phyloP scores from a whole-genome alignment of 75 land plant species.

The Pinus albicaulis region DNA sequence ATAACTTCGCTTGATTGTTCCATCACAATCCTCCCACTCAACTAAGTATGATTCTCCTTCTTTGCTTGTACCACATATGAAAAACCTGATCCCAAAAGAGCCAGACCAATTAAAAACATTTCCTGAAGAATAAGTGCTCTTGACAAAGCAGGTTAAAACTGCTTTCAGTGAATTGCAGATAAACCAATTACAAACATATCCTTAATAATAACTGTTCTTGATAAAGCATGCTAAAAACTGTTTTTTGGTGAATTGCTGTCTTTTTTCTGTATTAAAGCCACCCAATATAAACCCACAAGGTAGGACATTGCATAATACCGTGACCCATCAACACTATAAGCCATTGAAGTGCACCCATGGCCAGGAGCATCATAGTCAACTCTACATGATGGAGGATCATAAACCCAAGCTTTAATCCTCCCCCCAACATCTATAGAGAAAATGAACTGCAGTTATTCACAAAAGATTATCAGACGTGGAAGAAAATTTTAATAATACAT shows the following conservation, averaged over 20 bases:
- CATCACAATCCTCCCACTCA: constrained; percentile 80
- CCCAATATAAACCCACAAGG: neutral
- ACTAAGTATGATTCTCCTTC: constrained; percentile 68
- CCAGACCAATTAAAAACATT: too few species aligned
- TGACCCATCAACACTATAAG: constrained; percentile 92
- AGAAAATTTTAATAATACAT: too few species aligned
- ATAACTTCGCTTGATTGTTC: constrained; percentile 52
- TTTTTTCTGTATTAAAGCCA: too few species aligned
- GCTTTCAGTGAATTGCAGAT: neutral
- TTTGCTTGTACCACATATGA: constrained; percentile 73
- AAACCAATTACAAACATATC: too few species aligned
- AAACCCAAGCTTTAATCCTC: constrained; percentile 92
- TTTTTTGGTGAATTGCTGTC: too few species aligned
- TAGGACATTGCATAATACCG: constrained; percentile 32
- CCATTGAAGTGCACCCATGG: constrained; percentile 87
- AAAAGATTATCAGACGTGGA: neutral
- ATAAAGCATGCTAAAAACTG: too few species aligned
- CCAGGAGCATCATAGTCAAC: constrained; percentile 97
- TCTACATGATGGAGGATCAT: constrained; percentile 74
- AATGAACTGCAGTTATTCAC: constrained; percentile 57
- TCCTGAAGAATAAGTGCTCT: too few species aligned
- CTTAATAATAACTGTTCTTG: too few species aligned
- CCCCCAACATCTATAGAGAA: constrained; percentile 94
- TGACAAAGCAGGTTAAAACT: neutral
- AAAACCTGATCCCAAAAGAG: constrained; percentile 31